Evolutionary conservation across 768 basidiomycete genomes (phyloP).

Genomic region (Kwoniella sp.): DNA sequence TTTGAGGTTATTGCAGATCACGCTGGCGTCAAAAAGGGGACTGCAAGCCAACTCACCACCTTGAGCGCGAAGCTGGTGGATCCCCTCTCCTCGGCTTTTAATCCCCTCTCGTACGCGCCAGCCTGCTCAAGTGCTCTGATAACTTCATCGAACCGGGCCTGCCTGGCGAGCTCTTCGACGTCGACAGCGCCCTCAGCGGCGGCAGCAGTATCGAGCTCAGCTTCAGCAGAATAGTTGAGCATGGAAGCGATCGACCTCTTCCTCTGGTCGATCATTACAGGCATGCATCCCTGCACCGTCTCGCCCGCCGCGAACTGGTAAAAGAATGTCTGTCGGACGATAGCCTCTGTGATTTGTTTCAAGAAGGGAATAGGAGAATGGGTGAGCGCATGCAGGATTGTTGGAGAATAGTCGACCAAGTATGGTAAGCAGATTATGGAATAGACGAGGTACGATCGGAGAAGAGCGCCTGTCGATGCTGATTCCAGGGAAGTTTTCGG

Average conservation of each 20-base stretch:
- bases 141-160: conserved; percentile 73
- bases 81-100: conserved; percentile 62
- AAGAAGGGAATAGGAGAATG: conserved; percentile 63
- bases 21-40: too few relatives aligned
- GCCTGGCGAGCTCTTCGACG: conserved; percentile 58
- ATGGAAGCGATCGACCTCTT: conserved; percentile 71
- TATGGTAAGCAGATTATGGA: conserved; percentile 73
- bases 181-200: conserved; percentile 24
- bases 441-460: conserved; percentile 80
- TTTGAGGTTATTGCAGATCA: too few relatives aligned
- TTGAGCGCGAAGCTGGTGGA: conserved; percentile 68
- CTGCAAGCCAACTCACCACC: conserved; percentile 62
- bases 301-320: conserved; percentile 91
- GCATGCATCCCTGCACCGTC: conserved; percentile 68
- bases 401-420: conserved; percentile 74
- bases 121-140: conserved; percentile 73
- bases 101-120: conserved; percentile 73
- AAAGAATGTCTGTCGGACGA: conserved; percentile 82
- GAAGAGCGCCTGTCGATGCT: conserved; percentile 57
- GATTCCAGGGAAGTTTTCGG: conserved; percentile 10
- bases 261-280: conserved; percentile 67
- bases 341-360: conserved; percentile 65
- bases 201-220: conserved; percentile 70
- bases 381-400: conserved; percentile 63
- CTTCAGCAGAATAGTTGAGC: conserved; percentile 84